Evolutionary conservation across 1,284 basidiomycete species (phyloP), one percentile per base, ranked within the genome.

Genomic region (Neolentinus lepideus): DNA sequence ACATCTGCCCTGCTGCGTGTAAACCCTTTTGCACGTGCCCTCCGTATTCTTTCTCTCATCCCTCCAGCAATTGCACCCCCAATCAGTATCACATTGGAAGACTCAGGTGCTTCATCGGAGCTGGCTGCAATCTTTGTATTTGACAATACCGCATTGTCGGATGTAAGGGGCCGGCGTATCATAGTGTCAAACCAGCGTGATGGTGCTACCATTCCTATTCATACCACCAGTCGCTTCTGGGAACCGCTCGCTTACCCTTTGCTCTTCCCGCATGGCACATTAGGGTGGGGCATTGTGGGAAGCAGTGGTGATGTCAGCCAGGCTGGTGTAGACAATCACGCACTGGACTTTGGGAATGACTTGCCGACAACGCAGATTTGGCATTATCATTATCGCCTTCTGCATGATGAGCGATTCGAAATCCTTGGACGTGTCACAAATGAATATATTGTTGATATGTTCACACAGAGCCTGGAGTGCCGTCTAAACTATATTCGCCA

Each of bases 381-480:
- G 61, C 59, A 61, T 29, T 67, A 69, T 53, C 61, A 64, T 10
- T 62, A 61, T 14, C 64, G 63, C 16, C 60, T 68, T 9, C 60
- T 66, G 26, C 61, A 54, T 1, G 65, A 65, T 27, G 57, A 29
- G 2, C 60, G 67, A 0, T 73, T 73, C 55, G 48, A 53, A 1
- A 64, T 68, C 1, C 71, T 74, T 55, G 71, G 72, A 0, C 59
- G 68, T 0, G 54, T 75, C 0, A 56, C 64, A 0, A 67, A 68
- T 54, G 68, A 74, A 54, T 74, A 74, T 48, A 24, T 70, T 12
- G 66, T 71, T 22, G 70, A 74, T 48, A 73, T 72, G 70, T 73
- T 67, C 54, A 66, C 63, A 1, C 61, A 68, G 1, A 63, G 66
- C 29, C 54, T 69, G 0, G 69, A 73, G 46, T 56, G 57, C 1